phyloP scores from a whole-genome alignment of 192 early-diverging fungal genomes.

The Coemansia sp. region DNA sequence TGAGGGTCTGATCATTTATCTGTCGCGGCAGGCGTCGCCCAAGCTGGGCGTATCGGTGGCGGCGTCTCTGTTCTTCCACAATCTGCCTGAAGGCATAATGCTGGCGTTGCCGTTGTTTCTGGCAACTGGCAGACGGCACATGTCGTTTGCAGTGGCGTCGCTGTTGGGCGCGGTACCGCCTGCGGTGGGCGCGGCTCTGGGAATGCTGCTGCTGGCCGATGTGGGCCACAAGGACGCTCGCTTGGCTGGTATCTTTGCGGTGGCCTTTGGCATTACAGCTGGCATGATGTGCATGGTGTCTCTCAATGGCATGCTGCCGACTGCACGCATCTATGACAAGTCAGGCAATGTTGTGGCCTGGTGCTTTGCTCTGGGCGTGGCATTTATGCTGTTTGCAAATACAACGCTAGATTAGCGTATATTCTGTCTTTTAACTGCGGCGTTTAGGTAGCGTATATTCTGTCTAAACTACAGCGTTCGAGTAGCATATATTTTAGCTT shows the following conservation, averaged over 20 bases:
- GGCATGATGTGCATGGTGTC: constrained; percentile 51
- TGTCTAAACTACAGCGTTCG: not conserved
- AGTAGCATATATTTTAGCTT: constrained; percentile 6
- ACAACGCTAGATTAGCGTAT: not conserved
- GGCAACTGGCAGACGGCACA: constrained; percentile 29
- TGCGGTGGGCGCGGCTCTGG: constrained; percentile 33
- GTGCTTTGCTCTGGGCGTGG: constrained; percentile 44
- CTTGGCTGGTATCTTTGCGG: constrained; percentile 27
- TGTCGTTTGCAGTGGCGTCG: constrained; percentile 33
- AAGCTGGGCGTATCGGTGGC: constrained; percentile 44
- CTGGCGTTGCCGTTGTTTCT: constrained; percentile 50
- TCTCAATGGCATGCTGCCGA: constrained; percentile 45
- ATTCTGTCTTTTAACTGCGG: not conserved
- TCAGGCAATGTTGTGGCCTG: constrained; percentile 42
- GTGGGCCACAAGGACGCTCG: constrained; percentile 5
- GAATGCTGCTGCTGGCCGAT: constrained; percentile 30
- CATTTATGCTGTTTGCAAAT: constrained; percentile 42
- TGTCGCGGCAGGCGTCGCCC: constrained; percentile 40
- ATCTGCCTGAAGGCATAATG: constrained; percentile 55
- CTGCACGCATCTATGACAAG: constrained; percentile 43
- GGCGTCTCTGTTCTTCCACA: constrained; percentile 50
- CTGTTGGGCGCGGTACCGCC: constrained; percentile 45
- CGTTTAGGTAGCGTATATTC: not conserved
- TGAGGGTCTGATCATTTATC: constrained; percentile 50
- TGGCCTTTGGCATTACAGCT: constrained; percentile 35